Evolutionary conservation across 306 rosid genomes (phyloP), one percentile per base, ranked within the genome.

Genomic region (Quercus robur): DNA sequence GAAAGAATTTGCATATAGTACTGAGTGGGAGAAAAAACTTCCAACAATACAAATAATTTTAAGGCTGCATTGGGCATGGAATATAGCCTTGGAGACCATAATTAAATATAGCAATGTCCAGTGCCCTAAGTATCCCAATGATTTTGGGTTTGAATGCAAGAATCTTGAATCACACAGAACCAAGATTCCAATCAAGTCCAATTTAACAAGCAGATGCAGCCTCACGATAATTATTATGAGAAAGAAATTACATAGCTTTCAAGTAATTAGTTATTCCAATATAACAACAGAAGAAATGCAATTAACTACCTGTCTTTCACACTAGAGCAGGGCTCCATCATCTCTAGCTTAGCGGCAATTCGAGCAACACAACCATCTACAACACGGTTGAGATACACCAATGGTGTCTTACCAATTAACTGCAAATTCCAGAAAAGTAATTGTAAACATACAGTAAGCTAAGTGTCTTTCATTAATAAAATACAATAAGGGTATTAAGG

Each of bases 251-350:
- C 57, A 71, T 26, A 52, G 35, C 71, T 59, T 28, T 20, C 63
- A 18, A 28, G 72, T 5, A 38, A 74, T 73, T 70, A 3, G 66
- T 19, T 38, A 28, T 78, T 79, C 74, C 49, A 77, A 70, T 72
- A 67, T 58, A 69, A 63, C 26, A 56, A 25, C 56, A 73, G 20
- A 75, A 81, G 71, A 76, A 70, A 58, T 69, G 19, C 15, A 12
- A 5, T 51, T 71, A 8, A 20, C 20, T 79, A 92, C 98, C 98
- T 92, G 78, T 94, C 98, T 78, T 94, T 94, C 87, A 94, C 97
- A 44, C 97, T 94, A 44, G 98, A 94, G 88, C 97, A 94, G 62
- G 98, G 98, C 58, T 94, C 98, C 98, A 94, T 84, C 98, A 89
- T 87, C 89, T 94, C 98, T 68, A 94, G 86, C 89, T 92, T 94